Evolutionary conservation across 2,329 filamentous ascomycete species (phyloP).

Genomic region (Magnaporthiopsis poae): DNA sequence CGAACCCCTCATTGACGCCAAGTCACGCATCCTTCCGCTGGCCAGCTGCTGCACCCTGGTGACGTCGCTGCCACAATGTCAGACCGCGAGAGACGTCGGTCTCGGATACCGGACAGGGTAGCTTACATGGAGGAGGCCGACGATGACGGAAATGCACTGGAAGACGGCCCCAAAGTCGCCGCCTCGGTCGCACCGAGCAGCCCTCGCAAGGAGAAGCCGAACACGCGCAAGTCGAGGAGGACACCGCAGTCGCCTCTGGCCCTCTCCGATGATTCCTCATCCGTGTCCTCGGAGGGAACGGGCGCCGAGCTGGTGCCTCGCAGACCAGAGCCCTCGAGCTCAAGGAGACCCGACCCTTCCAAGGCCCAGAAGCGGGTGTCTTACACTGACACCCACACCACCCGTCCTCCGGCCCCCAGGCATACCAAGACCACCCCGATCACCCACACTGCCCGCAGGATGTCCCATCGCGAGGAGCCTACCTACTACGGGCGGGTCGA

Average conservation of each 20-base stretch:
- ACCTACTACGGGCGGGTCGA: constrained; percentile 26
- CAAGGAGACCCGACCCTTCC: constrained; percentile 13
- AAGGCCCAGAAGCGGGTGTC: constrained; percentile 19
- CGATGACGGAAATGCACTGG: constrained; percentile 34
- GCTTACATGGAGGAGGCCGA: constrained; percentile 43
- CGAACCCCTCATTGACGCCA: background rate
- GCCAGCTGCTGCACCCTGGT: background rate
- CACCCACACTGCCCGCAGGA: constrained; percentile 19
- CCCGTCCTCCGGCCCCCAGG: constrained; percentile 23
- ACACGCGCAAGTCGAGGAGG: constrained; percentile 32
- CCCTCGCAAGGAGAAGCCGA: constrained; percentile 39
- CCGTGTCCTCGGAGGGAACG: background rate
- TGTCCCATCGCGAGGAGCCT: constrained; percentile 23
- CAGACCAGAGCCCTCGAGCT: constrained; percentile 13
- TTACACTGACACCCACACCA: constrained; percentile 11
- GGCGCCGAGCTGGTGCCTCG: background rate
- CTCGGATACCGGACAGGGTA: constrained; percentile 19
- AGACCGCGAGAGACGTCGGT: constrained; percentile 19
- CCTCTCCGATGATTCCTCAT: background rate
- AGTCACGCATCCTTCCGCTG: background rate
- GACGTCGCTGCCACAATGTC: constrained; percentile 29
- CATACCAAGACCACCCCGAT: constrained; percentile 28
- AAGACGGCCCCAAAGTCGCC: constrained; percentile 29
- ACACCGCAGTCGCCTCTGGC: background rate
- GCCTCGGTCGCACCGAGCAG: constrained; percentile 32